Conservation (phyloP, 164 flowering plant species). For the Stephania yunnanensis region DNA sequence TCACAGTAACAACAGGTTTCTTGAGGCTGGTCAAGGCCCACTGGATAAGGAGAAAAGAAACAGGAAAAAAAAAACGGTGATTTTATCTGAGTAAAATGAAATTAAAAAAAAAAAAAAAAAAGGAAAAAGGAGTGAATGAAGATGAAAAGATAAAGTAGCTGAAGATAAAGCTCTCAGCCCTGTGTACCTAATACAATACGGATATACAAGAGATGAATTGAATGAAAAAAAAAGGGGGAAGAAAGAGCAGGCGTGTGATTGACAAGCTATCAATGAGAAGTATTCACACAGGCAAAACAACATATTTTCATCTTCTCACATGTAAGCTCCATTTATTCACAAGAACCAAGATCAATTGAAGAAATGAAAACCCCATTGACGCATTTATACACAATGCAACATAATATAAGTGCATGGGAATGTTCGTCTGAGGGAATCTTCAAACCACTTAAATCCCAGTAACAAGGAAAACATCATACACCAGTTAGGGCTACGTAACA, state of each 20-base stretch:
- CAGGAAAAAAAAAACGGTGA: background rate
- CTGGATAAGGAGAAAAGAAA: constrained; percentile 33
- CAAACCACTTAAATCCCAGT: no score
- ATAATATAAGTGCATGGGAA: no score
- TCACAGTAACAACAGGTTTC: constrained; percentile 71
- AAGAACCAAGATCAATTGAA: no score
- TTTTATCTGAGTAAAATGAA: background rate
- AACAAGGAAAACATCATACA: no score
- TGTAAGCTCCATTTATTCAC: background rate
- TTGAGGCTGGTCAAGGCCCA: constrained; percentile 69
- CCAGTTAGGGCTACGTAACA: no score
- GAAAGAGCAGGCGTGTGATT: no score
- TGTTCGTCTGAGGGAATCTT: no score
- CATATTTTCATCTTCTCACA: background rate
- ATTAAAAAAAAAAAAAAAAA: background rate
- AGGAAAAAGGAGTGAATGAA: background rate
- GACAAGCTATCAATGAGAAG: no score
- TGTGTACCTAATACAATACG: background rate
- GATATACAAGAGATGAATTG: background rate
- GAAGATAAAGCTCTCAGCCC: background rate
- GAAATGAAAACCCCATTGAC: no score
- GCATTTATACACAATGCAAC: no score
- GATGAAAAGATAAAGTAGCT: background rate
- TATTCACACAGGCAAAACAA: no score
- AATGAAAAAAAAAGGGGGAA: no score